Evolutionary conservation across 1,284 basidiomycete genomes (phyloP), one percentile per base, ranked within the genome.

Genomic region (Trichosporon sp.): DNA sequence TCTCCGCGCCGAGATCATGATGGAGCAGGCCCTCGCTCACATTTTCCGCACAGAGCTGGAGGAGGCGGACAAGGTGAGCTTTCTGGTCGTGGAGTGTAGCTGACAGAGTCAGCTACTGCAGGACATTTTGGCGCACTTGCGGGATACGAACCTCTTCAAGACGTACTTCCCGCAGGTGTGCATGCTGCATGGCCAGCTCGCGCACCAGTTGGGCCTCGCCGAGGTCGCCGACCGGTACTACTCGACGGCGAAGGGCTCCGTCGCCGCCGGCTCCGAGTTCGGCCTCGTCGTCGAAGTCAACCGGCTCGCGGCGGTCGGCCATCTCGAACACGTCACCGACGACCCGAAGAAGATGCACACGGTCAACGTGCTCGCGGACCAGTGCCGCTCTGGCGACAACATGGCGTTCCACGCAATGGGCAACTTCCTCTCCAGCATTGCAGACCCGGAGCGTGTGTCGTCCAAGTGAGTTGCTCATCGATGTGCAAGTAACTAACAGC

Each of bases 231-330:
- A 56, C 6, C 74, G 75, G 8, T 80, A 77, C 66, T 81, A 80
- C 70, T 38, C 56, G 11, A 78, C 79, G 5, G 75, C 75, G 18
- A 47, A 64, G 31, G n/a, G 34, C 1, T 65, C 74, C 1, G 67
- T 80, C 25, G 68, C 73, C 5, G 62, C 75, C 0, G 77, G 76
- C 6, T 78, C 75, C 60, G 81, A 82, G 69, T 66, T 82, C n/a
- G 72, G 72, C 8, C 38, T 79, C 8, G 67, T 78, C 38, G 73
- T 77, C 12, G 74, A 78, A 23, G 75, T 81, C 11, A 73, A 78
- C 34, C 58, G 74, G 9, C 64, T 78, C 5, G 75, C 69, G 2
- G 77, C 68, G 1, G 27, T 70, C 8, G 74, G 74, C 9, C 25
- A 64, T 3, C 71, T 80, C 6, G 60, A 68, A 13, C 42, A 63